Evolutionary conservation across 2,329 filamentous ascomycete genomes (phyloP).

Genomic region (Orbilia oligospora): DNA sequence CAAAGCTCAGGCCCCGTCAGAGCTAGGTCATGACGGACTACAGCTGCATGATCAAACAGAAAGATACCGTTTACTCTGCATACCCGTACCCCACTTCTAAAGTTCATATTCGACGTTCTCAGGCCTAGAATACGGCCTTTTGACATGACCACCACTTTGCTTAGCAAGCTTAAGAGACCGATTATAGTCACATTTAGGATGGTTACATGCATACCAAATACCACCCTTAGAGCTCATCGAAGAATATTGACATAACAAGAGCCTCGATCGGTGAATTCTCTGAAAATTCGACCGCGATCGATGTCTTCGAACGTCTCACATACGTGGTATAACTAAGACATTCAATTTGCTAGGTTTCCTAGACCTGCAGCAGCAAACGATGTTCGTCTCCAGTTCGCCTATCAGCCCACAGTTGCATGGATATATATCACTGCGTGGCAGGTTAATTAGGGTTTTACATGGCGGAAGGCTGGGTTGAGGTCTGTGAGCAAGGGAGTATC

Average conservation of each 20-base stretch:
- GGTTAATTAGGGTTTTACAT: constrained; percentile 47
- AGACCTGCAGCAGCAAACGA: constrained; percentile 40
- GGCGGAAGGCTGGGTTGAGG: constrained; percentile 10
- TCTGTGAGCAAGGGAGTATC: constrained; percentile 28
- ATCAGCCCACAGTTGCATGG: constrained; percentile 39
- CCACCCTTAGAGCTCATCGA: constrained; percentile 3
- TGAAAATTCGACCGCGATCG: neutral
- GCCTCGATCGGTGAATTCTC: constrained; percentile 2
- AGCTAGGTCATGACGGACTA: constrained; percentile 27
- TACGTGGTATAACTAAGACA: neutral
- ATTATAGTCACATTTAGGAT: constrained; percentile 26
- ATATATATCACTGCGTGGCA: constrained; percentile 38
- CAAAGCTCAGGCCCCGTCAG: constrained; percentile 45
- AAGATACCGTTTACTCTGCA: constrained; percentile 35
- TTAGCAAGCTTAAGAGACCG: constrained; percentile 13
- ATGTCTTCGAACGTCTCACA: neutral
- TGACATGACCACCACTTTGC: constrained; percentile 3
- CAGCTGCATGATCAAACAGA: constrained; percentile 36
- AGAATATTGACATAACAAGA: constrained; percentile 6
- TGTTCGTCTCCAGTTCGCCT: constrained; percentile 55
- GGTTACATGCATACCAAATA: constrained; percentile 42
- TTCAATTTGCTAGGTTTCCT: constrained; percentile 30
- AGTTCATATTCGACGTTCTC: constrained; percentile 1
- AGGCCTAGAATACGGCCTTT: neutral
- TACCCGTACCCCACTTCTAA: constrained; percentile 42